These are phyloP conservation scores for Cercospora sojina DNA, from an alignment of 2,329 filamentous ascomycete genomes.

Conservation along the genomic window DNA sequence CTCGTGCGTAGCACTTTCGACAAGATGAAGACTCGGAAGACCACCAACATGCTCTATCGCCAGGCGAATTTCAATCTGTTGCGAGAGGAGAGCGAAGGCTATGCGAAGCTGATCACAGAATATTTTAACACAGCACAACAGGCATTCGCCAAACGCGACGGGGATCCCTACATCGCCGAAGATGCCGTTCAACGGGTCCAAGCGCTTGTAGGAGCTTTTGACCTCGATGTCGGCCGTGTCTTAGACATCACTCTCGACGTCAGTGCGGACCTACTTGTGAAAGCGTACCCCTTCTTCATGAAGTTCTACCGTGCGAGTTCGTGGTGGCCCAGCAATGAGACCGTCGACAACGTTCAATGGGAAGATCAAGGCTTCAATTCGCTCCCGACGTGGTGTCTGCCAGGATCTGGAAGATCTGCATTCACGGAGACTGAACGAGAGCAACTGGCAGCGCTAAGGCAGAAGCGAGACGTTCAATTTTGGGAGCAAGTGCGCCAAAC, in stretches of 20 bases:
- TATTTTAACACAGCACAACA: slow-evolving; percentile 81
- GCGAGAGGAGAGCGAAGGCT: slow-evolving; percentile 93
- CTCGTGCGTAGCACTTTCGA: slow-evolving; percentile 83
- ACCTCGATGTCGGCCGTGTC: slow-evolving; percentile 91
- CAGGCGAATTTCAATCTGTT: slow-evolving; percentile 96
- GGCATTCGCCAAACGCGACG: slow-evolving; percentile 56
- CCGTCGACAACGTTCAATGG: slow-evolving; percentile 50
- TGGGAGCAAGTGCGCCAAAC: slow-evolving; percentile 76
- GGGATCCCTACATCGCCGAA: slow-evolving; percentile 75
- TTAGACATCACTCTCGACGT: slow-evolving; percentile 94
- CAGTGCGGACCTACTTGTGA: slow-evolving; percentile 88
- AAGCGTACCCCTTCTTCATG: slow-evolving; percentile 90
- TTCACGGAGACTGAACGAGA: slow-evolving; percentile 68
- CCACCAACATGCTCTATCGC: slow-evolving; percentile 89
- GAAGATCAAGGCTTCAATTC: slow-evolving; percentile 58
- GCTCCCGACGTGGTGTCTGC: slow-evolving; percentile 82
- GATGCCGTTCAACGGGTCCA: slow-evolving; percentile 90
- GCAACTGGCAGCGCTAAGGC: slow-evolving; percentile 56
- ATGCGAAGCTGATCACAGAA: slow-evolving; percentile 93
- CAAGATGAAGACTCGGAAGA: slow-evolving; percentile 79
- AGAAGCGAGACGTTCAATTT: slow-evolving; percentile 69
- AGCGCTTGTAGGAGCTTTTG: slow-evolving; percentile 92
- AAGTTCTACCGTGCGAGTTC: slow-evolving; percentile 88
- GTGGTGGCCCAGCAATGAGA: slow-evolving; percentile 83
- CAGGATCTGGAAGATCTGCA: slow-evolving; percentile 63